These are phyloP conservation scores for Alternaria triticina DNA, from an alignment of 2,329 filamentous ascomycete genomes.

Conservation along the genomic window DNA sequence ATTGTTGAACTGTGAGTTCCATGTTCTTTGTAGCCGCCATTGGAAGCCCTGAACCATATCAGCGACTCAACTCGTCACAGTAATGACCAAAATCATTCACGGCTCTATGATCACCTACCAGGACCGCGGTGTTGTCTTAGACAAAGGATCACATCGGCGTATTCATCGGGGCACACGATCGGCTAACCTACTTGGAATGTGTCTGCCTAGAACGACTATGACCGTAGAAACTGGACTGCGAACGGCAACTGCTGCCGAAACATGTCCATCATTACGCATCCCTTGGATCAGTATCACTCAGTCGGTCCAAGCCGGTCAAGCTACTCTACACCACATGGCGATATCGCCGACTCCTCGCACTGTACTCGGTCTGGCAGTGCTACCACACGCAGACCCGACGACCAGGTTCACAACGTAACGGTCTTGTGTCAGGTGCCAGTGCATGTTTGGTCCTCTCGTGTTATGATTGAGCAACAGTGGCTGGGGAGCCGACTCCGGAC, in stretches of 20 bases:
- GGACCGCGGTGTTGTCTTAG: conserved; percentile 12
- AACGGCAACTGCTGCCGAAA: background rate
- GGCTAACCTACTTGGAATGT: conserved; percentile 7
- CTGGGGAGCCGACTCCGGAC: background rate
- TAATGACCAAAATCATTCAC: background rate
- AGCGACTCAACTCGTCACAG: background rate
- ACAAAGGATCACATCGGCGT: conserved; percentile 13
- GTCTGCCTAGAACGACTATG: conserved; percentile 7
- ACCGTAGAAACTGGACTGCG: background rate
- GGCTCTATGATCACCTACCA: background rate
- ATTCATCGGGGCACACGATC: conserved; percentile 33
- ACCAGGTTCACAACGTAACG: conserved; percentile 42
- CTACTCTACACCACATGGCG: conserved; percentile 33
- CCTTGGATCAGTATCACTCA: conserved; percentile 2
- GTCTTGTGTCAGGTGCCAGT: conserved; percentile 42
- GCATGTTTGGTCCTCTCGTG: conserved; percentile 32
- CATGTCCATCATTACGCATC: background rate
- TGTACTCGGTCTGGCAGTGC: conserved; percentile 32
- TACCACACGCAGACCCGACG: conserved; percentile 39
- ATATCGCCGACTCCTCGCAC: conserved; percentile 21
- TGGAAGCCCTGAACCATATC: background rate
- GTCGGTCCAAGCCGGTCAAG: conserved; percentile 19
- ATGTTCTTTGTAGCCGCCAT: background rate
- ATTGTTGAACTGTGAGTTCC: background rate
- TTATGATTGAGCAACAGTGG: conserved; percentile 5